Conservation (phyloP, 768 basidiomycete genomes). For the Termitomyces sp. region DNA sequence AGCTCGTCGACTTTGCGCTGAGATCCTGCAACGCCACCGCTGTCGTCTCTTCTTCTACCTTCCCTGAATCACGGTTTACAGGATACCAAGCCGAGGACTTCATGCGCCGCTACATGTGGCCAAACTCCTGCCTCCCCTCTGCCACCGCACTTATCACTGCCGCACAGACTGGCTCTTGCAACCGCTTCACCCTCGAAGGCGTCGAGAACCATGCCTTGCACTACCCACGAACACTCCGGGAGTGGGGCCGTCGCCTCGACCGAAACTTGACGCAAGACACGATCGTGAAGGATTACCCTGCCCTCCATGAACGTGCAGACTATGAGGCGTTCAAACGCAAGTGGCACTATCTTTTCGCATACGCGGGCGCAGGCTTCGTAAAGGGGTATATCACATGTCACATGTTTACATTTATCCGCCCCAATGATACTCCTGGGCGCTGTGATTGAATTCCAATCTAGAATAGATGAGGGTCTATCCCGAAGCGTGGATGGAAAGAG, state of each 20-base stretch:
- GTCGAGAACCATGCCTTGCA: conserved; percentile 86
- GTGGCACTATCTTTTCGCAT: conserved; percentile 85
- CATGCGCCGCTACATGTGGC: conserved; percentile 89
- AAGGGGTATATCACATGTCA: conserved; percentile 82
- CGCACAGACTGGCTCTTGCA: conserved; percentile 64
- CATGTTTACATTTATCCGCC: conserved; percentile 71
- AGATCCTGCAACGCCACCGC: conserved; percentile 66
- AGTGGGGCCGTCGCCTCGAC: conserved; percentile 81
- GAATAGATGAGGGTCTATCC: no score
- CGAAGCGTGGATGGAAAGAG: no score
- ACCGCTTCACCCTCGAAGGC: conserved; percentile 76
- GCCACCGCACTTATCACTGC: conserved; percentile 77
- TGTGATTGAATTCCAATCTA: conserved; percentile 54
- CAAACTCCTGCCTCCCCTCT: conserved; percentile 83
- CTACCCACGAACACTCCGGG: conserved; percentile 87
- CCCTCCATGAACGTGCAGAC: conserved; percentile 48
- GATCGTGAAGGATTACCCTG: conserved; percentile 57
- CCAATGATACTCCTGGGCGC: conserved; percentile 39
- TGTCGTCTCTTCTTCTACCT: conserved; percentile 67
- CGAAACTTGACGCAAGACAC: conserved; percentile 57
- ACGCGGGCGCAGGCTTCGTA: conserved; percentile 76
- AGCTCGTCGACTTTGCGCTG: conserved; percentile 70
- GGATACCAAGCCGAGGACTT: conserved; percentile 81
- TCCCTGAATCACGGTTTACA: conserved; percentile 66
- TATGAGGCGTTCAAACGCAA: conserved; percentile 74